Percentiles rank a stretch among this genome's conserved stretches.
Evolutionary conservation across 2,329 filamentous ascomycete genomes (phyloP).

Genomic region (Chaetomium olivaceum): DNA sequence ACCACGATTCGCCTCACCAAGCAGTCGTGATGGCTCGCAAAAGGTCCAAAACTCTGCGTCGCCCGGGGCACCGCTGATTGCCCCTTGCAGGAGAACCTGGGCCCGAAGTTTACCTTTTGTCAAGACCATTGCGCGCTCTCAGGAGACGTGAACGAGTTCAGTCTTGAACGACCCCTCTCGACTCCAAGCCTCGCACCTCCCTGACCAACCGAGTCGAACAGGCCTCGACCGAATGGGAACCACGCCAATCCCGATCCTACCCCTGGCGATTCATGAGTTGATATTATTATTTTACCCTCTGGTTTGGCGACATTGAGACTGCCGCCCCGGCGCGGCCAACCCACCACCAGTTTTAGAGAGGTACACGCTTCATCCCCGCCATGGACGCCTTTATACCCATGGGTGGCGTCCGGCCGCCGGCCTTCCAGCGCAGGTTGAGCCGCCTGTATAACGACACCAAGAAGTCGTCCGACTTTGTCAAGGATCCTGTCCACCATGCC

Average conservation of each 20-base stretch:
- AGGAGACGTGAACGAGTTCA: neutral
- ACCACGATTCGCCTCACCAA: neutral
- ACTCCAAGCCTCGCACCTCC: neutral
- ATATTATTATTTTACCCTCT: neutral
- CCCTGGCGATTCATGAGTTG: constrained; percentile 1
- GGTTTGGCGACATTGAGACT: neutral
- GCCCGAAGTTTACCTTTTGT: neutral
- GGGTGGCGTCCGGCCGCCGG: constrained; percentile 55
- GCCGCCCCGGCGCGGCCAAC: neutral
- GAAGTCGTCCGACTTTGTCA: constrained; percentile 72
- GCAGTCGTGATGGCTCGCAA: constrained; percentile 13
- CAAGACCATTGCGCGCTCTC: neutral
- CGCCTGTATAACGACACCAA: constrained; percentile 81
- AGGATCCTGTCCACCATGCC: constrained; percentile 61
- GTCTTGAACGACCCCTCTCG: neutral
- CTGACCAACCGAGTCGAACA: neutral
- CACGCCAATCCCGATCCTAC: neutral
- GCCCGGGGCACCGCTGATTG: neutral
- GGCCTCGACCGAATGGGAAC: neutral
- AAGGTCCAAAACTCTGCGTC: neutral
- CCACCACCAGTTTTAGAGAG: neutral
- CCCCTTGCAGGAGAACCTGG: neutral
- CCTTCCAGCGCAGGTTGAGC: constrained; percentile 63
- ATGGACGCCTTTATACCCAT: constrained; percentile 44
- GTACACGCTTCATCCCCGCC: neutral